Evolutionary conservation across 2,329 filamentous ascomycete species (phyloP).

Genomic region (Plenodomus tracheiphilus): DNA sequence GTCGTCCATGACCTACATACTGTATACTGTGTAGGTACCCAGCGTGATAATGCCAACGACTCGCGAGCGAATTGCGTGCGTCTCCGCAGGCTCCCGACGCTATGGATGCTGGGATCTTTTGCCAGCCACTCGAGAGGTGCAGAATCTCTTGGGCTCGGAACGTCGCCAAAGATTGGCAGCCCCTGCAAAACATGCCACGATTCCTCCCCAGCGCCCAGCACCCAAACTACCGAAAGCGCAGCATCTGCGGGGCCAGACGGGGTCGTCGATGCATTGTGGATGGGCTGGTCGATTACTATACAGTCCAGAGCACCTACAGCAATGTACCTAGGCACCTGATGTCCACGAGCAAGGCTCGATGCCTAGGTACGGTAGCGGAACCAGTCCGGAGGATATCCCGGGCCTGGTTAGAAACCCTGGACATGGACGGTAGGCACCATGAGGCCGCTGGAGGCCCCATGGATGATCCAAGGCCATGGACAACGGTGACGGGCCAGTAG

Average conservation of each 20-base stretch:
- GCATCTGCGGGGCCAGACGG: conserved; percentile 6
- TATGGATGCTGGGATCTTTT: conserved; percentile 20
- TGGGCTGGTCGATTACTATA: no score
- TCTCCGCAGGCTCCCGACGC: conserved; percentile 21
- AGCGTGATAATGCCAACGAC: neutral
- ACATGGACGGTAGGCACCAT: no score
- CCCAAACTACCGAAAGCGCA: neutral
- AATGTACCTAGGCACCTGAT: no score
- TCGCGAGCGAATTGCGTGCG: conserved; percentile 1
- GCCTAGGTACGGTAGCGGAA: no score
- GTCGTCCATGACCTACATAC: no score
- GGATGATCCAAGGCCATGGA: neutral
- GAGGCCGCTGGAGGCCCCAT: neutral
- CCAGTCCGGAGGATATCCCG: no score
- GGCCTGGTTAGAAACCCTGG: no score
- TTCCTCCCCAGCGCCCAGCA: no score
- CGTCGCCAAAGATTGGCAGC: neutral
- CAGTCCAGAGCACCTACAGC: no score
- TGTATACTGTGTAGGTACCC: no score
- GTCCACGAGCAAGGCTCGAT: no score
- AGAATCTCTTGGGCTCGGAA: conserved; percentile 12
- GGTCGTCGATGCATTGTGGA: conserved; percentile 10
- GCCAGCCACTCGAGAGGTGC: conserved; percentile 14
- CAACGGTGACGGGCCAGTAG: neutral
- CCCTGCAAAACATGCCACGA: conserved; percentile 3